phyloP scores from a whole-genome alignment of 2,329 filamentous ascomycete genomes.

The Fusarium brachygibbosum region DNA sequence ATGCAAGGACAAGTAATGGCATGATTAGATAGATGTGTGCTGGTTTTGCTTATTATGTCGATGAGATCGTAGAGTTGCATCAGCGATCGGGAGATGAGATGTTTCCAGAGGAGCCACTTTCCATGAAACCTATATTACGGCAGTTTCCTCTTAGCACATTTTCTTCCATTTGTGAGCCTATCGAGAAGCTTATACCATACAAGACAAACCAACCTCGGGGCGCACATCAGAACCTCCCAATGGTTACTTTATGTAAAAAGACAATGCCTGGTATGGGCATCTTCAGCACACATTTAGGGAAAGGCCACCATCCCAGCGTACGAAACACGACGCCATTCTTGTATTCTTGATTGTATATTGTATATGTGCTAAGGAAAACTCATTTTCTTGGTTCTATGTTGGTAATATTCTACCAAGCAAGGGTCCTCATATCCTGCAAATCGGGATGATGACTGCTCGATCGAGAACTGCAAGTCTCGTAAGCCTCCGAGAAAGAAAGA shows the following conservation, averaged over 20 bases:
- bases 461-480: background rate
- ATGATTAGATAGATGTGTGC: background rate
- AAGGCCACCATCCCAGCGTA: no score
- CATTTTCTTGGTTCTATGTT: background rate
- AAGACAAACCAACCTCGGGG: no score
- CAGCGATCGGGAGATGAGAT: conserved; percentile 1
- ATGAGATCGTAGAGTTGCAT: conserved; percentile 28
- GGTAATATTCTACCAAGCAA: no score
- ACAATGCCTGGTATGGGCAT: no score
- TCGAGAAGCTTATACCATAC: background rate
- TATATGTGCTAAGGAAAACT: background rate
- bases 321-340: no score
- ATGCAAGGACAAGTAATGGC: background rate
- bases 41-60: background rate
- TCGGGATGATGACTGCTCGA: no score
- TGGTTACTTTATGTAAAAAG: no score
- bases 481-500: background rate
- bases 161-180: background rate
- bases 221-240: no score
- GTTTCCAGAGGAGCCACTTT: conserved; percentile 7
- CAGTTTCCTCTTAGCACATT: background rate
- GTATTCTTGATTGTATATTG: background rate
- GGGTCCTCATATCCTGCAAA: no score
- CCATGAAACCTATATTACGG: conserved; percentile 7
- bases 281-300: no score